phyloP scores from a whole-genome alignment of 1,284 basidiomycete species.

The Heterobasidion annosum region DNA sequence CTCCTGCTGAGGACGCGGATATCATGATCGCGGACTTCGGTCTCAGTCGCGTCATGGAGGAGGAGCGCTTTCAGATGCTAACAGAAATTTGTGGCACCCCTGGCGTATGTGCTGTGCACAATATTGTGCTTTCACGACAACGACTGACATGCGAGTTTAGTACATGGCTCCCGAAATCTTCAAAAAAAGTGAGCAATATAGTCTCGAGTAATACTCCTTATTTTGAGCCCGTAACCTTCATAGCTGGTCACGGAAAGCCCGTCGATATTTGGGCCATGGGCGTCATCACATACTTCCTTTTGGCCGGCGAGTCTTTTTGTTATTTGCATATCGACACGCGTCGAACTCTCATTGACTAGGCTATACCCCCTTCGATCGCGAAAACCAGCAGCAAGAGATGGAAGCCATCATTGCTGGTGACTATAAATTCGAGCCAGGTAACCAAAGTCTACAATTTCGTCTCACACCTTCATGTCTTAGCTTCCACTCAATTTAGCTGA shows the following conservation, averaged over 20 bases:
- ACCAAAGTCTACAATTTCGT: neutral
- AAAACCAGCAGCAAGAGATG: conserved; percentile 83
- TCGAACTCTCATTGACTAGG: conserved; percentile 22
- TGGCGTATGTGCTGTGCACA: conserved; percentile 36
- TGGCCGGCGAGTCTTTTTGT: conserved; percentile 43
- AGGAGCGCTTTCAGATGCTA: conserved; percentile 80
- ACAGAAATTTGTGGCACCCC: conserved; percentile 96
- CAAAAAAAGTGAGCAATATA: conserved; percentile 61
- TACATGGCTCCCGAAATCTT: conserved; percentile 99
- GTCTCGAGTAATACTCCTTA: conserved; percentile 3
- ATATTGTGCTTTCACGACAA: neutral
- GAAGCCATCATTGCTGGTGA: conserved; percentile 89
- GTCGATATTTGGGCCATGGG: conserved; percentile 98
- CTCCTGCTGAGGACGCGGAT: conserved; percentile 84
- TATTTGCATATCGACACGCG: neutral
- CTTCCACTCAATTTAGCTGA: conserved; percentile 32
- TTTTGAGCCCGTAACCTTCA: neutral
- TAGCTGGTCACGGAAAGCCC: conserved; percentile 90
- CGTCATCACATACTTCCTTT: conserved; percentile 92
- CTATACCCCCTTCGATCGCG: conserved; percentile 92
- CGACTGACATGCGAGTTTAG: conserved; percentile 19
- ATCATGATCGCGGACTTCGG: conserved; percentile 99
- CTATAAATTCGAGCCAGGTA: conserved; percentile 82
- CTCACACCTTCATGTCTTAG: conserved; percentile 1
- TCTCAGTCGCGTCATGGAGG: conserved; percentile 82